These are phyloP conservation scores for Mycena citricolor DNA, from an alignment of 1,284 basidiomycete species.

Conservation along the genomic window DNA sequence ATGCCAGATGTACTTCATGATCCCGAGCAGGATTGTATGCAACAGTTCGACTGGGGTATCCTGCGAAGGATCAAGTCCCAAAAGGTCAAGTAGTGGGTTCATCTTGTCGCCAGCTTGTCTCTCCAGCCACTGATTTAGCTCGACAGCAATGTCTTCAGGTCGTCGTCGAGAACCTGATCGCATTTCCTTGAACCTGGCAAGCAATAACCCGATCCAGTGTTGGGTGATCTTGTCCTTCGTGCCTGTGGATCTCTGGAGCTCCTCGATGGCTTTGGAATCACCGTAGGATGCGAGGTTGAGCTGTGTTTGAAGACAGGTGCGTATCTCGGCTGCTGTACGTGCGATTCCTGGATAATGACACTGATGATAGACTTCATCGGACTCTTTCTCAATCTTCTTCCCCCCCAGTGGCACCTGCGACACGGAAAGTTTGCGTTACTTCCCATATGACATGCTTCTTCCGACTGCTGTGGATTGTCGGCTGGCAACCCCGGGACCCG, in stretches of 20 bases:
- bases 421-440: conserved; percentile 5
- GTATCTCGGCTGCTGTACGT: conserved; percentile 7
- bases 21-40: conserved; percentile 36
- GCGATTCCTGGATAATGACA: not conserved
- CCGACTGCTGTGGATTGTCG: conserved; percentile 10
- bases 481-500: not conserved
- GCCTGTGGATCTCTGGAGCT: conserved; percentile 24
- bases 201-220: conserved; percentile 7
- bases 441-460: conserved; percentile 10
- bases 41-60: conserved; percentile 39
- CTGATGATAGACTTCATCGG: not conserved
- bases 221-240: conserved; percentile 17
- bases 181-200: conserved; percentile 2
- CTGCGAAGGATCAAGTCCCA: conserved; percentile 30
- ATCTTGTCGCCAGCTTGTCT: conserved; percentile 23
- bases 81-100: conserved; percentile 22
- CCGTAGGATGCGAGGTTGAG: conserved; percentile 15
- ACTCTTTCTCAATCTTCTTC: conserved; percentile 2
- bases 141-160: not conserved
- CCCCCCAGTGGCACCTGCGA: conserved; percentile 4
- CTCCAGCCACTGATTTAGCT: conserved; percentile 24
- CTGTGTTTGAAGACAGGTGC: not conserved
- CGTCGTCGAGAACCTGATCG: not conserved
- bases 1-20: conserved; percentile 37
- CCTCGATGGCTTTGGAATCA: conserved; percentile 22